These are phyloP conservation scores for Aspergillus pseudonomiae DNA, from an alignment of 2,329 filamentous ascomycete genomes.

Conservation along the genomic window DNA sequence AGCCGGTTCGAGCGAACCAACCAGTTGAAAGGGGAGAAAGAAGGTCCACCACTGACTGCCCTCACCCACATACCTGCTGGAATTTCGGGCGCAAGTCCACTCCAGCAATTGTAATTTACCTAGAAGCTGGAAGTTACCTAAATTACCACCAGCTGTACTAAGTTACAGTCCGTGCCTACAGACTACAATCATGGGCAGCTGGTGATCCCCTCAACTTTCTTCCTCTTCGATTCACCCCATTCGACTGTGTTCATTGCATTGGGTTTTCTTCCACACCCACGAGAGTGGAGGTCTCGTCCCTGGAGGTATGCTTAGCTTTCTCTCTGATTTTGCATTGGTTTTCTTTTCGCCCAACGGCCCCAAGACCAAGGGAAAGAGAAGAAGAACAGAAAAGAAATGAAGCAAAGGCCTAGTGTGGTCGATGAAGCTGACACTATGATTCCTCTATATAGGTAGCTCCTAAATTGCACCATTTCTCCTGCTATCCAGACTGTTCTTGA, in stretches of 20 bases:
- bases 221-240: slow-evolving; percentile 3
- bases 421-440: slow-evolving; percentile 5
- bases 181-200: not conserved
- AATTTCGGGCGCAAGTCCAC: not conserved
- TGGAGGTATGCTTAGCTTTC: slow-evolving; percentile 11
- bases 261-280: slow-evolving; percentile 4
- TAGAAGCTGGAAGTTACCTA: not conserved
- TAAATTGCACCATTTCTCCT: not conserved
- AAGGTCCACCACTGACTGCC: slow-evolving; percentile 23
- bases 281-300: slow-evolving; percentile 5
- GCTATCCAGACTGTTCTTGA: not conserved
- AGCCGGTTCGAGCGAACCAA: slow-evolving; percentile 17
- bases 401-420: not conserved
- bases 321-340: not conserved
- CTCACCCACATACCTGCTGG: slow-evolving; percentile 2
- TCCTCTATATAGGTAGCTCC: slow-evolving; percentile 8
- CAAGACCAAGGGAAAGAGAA: not conserved
- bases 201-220: slow-evolving; percentile 3
- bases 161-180: not conserved
- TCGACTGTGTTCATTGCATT: slow-evolving; percentile 6
- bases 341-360: not conserved
- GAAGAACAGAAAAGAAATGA: not conserved
- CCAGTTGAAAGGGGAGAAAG: slow-evolving; percentile 2
- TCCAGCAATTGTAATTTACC: not conserved
- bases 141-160: not conserved